Evolutionary conservation across 306 rosid species (phyloP).

Genomic region (Mimosa bimucronata): DNA sequence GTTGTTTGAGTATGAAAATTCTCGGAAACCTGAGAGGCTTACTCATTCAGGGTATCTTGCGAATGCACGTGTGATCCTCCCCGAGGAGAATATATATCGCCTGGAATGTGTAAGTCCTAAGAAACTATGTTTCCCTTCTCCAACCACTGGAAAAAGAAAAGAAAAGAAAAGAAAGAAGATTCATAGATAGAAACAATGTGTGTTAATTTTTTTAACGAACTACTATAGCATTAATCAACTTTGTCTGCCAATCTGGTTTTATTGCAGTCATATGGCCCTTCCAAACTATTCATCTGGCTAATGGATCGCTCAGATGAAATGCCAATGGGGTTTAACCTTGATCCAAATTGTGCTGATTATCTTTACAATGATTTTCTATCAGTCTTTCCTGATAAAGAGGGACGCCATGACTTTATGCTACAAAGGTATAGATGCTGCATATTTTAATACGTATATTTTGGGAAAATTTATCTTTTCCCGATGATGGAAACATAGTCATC

Average conservation of each 20-base stretch:
- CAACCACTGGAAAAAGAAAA: not conserved
- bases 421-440: constrained; percentile 58
- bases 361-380: constrained; percentile 77
- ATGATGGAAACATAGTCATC: constrained; percentile 1
- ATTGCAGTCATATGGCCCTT: constrained; percentile 68
- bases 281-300: constrained; percentile 72
- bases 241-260: constrained; percentile 20
- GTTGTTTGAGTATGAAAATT: constrained; percentile 79
- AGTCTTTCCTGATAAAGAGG: constrained; percentile 63
- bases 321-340: constrained; percentile 84
- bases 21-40: constrained; percentile 69
- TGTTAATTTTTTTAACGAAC: constrained; percentile 3
- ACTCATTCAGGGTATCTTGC: constrained; percentile 78
- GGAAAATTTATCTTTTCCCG: constrained; percentile 1
- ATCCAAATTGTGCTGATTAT: constrained; percentile 80
- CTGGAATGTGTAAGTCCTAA: constrained; percentile 69
- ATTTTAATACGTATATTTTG: not conserved
- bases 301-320: constrained; percentile 83
- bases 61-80: constrained; percentile 83
- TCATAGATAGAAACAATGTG: not conserved
- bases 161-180: not conserved
- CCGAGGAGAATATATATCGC: constrained; percentile 86
- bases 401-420: constrained; percentile 61
- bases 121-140: not conserved
- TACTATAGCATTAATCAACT: constrained; percentile 27